Base-by-base conservation (phyloP, 176 grass and related monocot genomes). In the Leersia perrieri region DNA sequence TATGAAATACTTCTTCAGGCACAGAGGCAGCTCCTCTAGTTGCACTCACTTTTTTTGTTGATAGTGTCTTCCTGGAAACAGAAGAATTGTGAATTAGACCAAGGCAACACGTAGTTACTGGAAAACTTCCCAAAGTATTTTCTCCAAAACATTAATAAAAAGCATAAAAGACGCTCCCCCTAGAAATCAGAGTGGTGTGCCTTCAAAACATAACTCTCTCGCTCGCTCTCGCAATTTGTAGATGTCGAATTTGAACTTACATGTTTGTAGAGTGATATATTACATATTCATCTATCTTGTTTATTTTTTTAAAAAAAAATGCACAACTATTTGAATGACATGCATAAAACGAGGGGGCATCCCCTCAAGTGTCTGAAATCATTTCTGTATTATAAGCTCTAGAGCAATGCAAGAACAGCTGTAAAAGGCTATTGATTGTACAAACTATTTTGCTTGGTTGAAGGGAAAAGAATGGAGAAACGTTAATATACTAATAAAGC, bases 1-100 rank as follows among this genome's bases (percentile, higher is more conserved):
- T 84, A 33, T 98, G 90, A 14, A 98, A 95, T 60, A 98, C 86
- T 80, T 98, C 90, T 44, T 95, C 92, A 28, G 96, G 92, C 55
- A 98, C 96, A 12, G 96, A 88, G 10, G 84, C 92, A 70, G 92
- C 88, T 57, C 87, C 92, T 53, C 90, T 91, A 29, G 90, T 36
- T 67, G 88, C 86, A 18, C 96, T 91, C 38, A 95, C 90, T 83
- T 93, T 91, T 78, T 86, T 80, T 14, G 84, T 77, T 67, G 90
- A 86, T 0, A 95, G 57, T 0, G 90, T 95, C 42, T 82, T 93
- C 96, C 96, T 98, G 81, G 58, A 80, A 80, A 81, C 63, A 85
- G 23, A 71, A 63, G 13, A 65, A 53, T 23, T 75, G 11, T 7
- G 0, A 75, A 39, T 74, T 78, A 36, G 36, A 39, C 35, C 58